Evolutionary conservation across 2,329 filamentous ascomycete genomes (phyloP).

Genomic region (Alternaria sp.): DNA sequence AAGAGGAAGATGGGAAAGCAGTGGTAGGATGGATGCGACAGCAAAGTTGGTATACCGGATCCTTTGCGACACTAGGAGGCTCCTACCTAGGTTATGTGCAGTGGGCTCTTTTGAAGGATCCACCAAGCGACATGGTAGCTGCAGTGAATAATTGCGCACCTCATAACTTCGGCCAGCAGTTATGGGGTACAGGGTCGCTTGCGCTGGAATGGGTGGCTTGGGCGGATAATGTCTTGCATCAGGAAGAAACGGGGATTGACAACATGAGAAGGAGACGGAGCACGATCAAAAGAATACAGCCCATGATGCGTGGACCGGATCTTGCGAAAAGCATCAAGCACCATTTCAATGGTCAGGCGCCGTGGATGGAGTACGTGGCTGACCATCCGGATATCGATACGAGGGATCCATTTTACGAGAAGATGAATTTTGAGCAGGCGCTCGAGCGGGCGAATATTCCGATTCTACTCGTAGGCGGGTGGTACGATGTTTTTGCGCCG

Average conservation of each 20-base stretch:
- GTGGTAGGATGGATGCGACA: background rate
- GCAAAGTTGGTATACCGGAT: background rate
- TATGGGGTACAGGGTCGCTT: background rate
- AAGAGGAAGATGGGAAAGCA: background rate
- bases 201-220: background rate
- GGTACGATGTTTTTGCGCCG: no score
- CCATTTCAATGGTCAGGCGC: no score
- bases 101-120: background rate
- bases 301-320: background rate
- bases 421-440: no score
- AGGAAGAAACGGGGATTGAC: background rate
- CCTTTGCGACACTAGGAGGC: background rate
- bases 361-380: no score
- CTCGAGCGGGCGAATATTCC: no score
- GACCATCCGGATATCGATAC: no score
- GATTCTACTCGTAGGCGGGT: no score
- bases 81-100: background rate
- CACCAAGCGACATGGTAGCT: background rate
- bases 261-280: background rate
- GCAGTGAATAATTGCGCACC: background rate
- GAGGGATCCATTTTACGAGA: no score
- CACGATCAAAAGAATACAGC: background rate
- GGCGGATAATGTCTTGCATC: background rate
- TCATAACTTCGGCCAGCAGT: background rate
- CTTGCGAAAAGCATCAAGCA: background rate